These are phyloP conservation scores for Ambrosia hybrid DNA, from an alignment of 140 eudicot species.

Conservation along the genomic window DNA sequence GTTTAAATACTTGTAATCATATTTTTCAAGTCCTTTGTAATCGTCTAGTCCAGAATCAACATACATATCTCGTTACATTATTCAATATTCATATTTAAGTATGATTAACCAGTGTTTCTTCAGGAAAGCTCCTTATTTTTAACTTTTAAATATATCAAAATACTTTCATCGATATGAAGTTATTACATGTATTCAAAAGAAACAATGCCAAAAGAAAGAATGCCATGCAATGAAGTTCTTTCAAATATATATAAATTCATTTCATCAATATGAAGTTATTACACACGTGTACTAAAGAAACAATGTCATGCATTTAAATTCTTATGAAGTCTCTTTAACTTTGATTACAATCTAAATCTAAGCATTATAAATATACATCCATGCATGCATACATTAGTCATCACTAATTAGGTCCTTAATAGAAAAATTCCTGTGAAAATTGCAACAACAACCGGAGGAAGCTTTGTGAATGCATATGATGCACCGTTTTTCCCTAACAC, in stretches of 20 bases:
- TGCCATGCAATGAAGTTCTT: background rate
- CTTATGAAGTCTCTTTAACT: constrained; percentile 1
- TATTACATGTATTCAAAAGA: constrained; percentile 2
- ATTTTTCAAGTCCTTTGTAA: too few species aligned
- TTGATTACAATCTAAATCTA: background rate
- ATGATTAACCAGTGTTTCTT: too few species aligned
- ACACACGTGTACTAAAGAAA: background rate
- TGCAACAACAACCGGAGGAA: constrained; percentile 12
- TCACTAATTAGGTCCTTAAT: constrained; percentile 1
- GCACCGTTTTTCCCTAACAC: constrained; percentile 16
- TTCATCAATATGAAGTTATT: background rate
- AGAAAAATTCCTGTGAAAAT: background rate
- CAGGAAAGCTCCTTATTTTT: too few species aligned
- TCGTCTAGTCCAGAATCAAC: too few species aligned
- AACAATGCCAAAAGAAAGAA: background rate
- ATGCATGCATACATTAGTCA: background rate
- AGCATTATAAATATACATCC: background rate
- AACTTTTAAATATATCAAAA: background rate
- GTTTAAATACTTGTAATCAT: too few species aligned
- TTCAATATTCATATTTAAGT: too few species aligned
- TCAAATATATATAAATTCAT: background rate
- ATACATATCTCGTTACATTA: too few species aligned
- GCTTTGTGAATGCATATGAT: constrained; percentile 6
- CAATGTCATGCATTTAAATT: background rate
- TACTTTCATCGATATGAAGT: background rate